These are phyloP conservation scores for Triticum urartu DNA, from an alignment of 176 grass and related monocot species.

Conservation along the genomic window DNA sequence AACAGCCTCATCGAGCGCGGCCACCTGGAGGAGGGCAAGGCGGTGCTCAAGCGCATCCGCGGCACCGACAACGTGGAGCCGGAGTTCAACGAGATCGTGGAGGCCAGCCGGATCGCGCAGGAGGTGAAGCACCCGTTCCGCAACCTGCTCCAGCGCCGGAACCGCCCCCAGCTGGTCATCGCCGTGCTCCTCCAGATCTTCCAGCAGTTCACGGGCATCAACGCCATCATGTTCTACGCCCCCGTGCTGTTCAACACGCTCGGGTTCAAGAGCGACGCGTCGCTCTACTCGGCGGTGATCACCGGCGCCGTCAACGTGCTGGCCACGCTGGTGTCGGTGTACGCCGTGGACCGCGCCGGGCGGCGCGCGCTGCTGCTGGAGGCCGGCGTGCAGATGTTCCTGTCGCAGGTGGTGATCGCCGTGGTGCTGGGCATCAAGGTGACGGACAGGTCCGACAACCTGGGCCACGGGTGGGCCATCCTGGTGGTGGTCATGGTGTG, in stretches of 20 bases:
- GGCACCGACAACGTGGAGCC: constrained; percentile 79
- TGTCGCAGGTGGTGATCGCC: constrained; percentile 71
- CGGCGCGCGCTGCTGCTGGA: constrained; percentile 85
- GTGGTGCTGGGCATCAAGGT: constrained; percentile 73
- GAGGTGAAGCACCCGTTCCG: constrained; percentile 96
- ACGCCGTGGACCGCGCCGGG: constrained; percentile 73
- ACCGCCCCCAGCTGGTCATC: constrained; percentile 75
- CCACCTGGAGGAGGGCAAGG: constrained; percentile 64
- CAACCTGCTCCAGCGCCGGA: constrained; percentile 69
- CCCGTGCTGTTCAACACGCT: constrained; percentile 93
- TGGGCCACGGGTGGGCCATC: constrained; percentile 57
- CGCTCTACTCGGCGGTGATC: constrained; percentile 92
- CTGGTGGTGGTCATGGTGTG: constrained; percentile 78
- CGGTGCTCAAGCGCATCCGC: constrained; percentile 66
- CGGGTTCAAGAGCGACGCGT: constrained; percentile 77
- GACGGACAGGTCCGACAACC: constrained; percentile 60
- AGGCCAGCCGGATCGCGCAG: constrained; percentile 70
- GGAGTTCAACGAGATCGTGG: constrained; percentile 85
- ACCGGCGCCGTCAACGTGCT: constrained; percentile 89
- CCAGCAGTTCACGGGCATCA: constrained; percentile 95
- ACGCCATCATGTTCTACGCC: constrained; percentile 99
- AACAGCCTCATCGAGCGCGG: constrained; percentile 95
- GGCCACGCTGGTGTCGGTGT: constrained; percentile 84
- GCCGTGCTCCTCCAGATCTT: constrained; percentile 91
- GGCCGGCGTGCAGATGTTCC: constrained; percentile 95